phyloP scores from a whole-genome alignment of 2,329 filamentous ascomycete genomes.

The Pseudogymnoascus sp. region DNA sequence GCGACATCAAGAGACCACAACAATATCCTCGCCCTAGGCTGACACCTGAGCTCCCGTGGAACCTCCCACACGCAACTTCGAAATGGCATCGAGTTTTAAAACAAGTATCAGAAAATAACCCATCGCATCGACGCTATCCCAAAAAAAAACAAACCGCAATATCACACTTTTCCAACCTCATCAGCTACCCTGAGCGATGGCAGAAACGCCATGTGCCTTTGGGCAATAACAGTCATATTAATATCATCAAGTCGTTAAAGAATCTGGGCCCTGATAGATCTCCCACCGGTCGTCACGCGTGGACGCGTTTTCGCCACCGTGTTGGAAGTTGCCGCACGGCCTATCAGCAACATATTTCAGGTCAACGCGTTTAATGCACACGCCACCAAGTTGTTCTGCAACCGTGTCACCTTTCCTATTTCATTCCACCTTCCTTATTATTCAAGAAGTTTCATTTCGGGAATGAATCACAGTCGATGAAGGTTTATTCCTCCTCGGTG shows the following conservation, averaged over 20 bases:
- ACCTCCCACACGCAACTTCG: neutral
- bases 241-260: conserved; percentile 1
- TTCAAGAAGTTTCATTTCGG: neutral
- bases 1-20: neutral
- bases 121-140: neutral
- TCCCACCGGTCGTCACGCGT: neutral
- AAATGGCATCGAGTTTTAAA: neutral
- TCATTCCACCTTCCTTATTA: neutral
- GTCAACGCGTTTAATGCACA: neutral
- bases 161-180: neutral
- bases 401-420: neutral
- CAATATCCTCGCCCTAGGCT: neutral
- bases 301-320: neutral
- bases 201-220: neutral
- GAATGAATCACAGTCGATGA: neutral
- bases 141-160: neutral
- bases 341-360: neutral
- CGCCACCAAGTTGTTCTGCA: neutral
- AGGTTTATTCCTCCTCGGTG: neutral
- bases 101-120: neutral
- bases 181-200: neutral
- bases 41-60: neutral
- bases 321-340: neutral
- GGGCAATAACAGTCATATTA: neutral
- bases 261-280: neutral